These are phyloP conservation scores for Jamesozyma rosinii DNA, from an alignment of 805 yeast genomes.

Conservation along the genomic window DNA sequence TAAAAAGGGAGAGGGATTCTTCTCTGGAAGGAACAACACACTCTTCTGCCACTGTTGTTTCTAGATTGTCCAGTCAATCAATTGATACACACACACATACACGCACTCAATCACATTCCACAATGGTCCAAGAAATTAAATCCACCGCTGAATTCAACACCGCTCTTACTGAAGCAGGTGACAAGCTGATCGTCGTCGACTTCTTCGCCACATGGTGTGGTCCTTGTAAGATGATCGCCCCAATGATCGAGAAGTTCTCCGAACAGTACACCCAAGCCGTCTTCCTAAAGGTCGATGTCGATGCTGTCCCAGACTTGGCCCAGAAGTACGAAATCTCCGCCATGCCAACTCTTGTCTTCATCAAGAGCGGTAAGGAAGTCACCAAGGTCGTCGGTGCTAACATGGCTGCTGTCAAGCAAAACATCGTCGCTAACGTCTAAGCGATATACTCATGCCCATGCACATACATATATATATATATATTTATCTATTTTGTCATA, in stretches of 20 bases:
- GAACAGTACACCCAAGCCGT: slow-evolving; percentile 51
- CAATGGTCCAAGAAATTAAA: slow-evolving; percentile 47
- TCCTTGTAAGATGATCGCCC: slow-evolving; percentile 96
- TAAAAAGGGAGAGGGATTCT: too few relatives aligned
- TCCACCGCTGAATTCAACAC: slow-evolving; percentile 54
- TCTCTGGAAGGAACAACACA: too few relatives aligned
- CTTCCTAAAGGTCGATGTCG: slow-evolving; percentile 89
- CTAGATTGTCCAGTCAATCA: too few relatives aligned
- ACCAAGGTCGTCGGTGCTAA: slow-evolving; percentile 84
- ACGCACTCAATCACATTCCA: slow-evolving; percentile 7
- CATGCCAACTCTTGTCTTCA: slow-evolving; percentile 63
- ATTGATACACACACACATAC: slow-evolving; percentile 1
- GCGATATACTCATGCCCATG: background rate
- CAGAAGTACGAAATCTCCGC: slow-evolving; percentile 51
- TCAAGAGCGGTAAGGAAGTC: slow-evolving; percentile 74
- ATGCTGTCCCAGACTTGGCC: slow-evolving; percentile 68
- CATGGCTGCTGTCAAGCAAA: slow-evolving; percentile 72
- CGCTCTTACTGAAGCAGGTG: slow-evolving; percentile 48
- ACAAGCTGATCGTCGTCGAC: slow-evolving; percentile 82
- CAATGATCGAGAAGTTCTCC: slow-evolving; percentile 77
- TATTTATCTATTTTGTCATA: too few relatives aligned
- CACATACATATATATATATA: background rate
- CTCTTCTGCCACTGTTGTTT: too few relatives aligned
- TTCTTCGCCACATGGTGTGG: slow-evolving; percentile 98
- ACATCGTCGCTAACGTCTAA: slow-evolving; percentile 46